These are phyloP conservation scores for Tricholoma saponaceum DNA, from an alignment of 768 basidiomycete genomes.

Conservation along the genomic window DNA sequence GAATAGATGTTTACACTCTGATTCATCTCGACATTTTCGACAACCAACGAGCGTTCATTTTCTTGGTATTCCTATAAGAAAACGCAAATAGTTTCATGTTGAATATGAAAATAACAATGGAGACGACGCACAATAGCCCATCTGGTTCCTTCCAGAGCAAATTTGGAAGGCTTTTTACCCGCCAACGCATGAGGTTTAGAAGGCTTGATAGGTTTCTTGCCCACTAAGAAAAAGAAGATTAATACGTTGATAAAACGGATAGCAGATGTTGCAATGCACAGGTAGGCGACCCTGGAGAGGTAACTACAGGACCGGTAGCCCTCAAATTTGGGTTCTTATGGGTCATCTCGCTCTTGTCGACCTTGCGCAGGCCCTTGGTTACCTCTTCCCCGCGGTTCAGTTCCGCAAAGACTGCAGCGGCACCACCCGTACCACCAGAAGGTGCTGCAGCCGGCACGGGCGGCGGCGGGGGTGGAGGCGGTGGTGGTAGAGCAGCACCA, in stretches of 20 bases:
- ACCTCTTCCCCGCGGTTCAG: conserved; percentile 88
- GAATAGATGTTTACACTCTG: conserved; percentile 88
- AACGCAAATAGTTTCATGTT: neutral
- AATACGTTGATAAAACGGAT: neutral
- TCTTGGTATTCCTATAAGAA: conserved; percentile 83
- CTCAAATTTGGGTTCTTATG: conserved; percentile 95
- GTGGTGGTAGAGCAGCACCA: conserved; percentile 50
- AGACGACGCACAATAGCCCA: conserved; percentile 75
- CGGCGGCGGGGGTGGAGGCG: conserved; percentile 47
- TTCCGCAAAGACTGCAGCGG: conserved; percentile 83
- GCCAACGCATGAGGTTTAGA: conserved; percentile 79
- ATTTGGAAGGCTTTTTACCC: conserved; percentile 90
- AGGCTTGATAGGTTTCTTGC: conserved; percentile 73
- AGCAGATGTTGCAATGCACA: conserved; percentile 15
- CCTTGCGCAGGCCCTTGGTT: conserved; percentile 88
- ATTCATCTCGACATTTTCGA: conserved; percentile 72
- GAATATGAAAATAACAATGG: neutral
- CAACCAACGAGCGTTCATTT: conserved; percentile 62
- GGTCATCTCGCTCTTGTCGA: conserved; percentile 95
- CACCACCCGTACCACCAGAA: conserved; percentile 41
- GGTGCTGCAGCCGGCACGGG: conserved; percentile 38
- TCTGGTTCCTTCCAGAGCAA: conserved; percentile 86
- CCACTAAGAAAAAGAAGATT: neutral
- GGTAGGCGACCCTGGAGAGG: conserved; percentile 27
- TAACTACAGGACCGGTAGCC: conserved; percentile 49